Conservation (phyloP, 1,284 basidiomycete species). For the Exsudoporus floridanus region DNA sequence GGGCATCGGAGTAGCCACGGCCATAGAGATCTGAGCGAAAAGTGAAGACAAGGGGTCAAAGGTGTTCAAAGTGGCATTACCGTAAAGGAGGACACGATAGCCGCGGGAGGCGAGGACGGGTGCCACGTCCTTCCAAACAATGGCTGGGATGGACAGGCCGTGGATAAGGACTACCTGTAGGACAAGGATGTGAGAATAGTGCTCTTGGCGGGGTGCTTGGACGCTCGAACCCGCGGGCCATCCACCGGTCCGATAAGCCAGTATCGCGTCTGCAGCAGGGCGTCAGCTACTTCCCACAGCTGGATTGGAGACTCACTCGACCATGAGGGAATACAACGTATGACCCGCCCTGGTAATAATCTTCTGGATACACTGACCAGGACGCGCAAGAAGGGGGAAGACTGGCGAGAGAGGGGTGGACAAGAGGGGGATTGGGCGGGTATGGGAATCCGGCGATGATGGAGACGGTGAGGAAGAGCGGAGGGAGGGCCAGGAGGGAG, state of each 20-base stretch:
- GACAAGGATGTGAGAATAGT: not conserved
- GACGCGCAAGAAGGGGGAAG: conserved; percentile 52
- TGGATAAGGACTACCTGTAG: conserved; percentile 70
- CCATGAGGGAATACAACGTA: conserved; percentile 65
- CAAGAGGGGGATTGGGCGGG: conserved; percentile 46
- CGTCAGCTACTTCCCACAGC: not conserved
- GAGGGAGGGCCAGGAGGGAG: conserved; percentile 56
- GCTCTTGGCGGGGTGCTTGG: not conserved
- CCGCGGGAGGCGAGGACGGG: conserved; percentile 59
- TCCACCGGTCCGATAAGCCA: conserved; percentile 70
- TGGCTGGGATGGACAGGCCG: conserved; percentile 72
- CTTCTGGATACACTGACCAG: conserved; percentile 70
- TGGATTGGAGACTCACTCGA: conserved; percentile 37
- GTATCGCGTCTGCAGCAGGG: conserved; percentile 57
- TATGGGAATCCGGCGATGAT: conserved; percentile 63
- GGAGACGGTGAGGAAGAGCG: conserved; percentile 57
- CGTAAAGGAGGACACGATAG: conserved; percentile 74
- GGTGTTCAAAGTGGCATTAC: conserved; percentile 36
- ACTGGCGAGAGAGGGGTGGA: conserved; percentile 59
- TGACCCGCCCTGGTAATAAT: conserved; percentile 63
- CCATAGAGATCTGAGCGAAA: conserved; percentile 67
- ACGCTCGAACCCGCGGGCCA: conserved; percentile 57
- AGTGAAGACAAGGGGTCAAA: conserved; percentile 3
- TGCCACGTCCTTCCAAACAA: conserved; percentile 73
- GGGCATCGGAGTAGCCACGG: conserved; percentile 77